phyloP scores from a whole-genome alignment of 257 asterid genomes.

The Primulina huaijiensis region DNA sequence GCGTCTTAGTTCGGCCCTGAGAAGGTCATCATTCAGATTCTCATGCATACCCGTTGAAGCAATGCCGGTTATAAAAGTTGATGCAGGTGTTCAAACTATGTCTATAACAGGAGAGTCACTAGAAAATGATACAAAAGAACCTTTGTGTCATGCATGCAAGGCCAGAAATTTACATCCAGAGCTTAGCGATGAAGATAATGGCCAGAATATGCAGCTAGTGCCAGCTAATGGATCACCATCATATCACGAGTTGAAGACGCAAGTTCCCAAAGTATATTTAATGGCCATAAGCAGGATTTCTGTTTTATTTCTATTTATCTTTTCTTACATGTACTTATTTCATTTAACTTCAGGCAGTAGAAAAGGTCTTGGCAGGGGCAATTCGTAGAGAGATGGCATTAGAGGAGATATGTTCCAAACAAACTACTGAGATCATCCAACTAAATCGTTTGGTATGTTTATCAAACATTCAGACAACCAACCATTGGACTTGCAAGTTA shows the following conservation, averaged over 20 bases:
- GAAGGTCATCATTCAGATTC: conserved; percentile 75
- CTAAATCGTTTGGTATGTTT: conserved; percentile 83
- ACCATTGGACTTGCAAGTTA: conserved; percentile 3
- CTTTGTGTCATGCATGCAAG: conserved; percentile 72
- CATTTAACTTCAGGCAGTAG: conserved; percentile 70
- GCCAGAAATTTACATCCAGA: conserved; percentile 36
- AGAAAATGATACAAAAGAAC: conserved; percentile 29
- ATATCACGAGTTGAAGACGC: conserved; percentile 48
- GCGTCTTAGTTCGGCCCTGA: conserved; percentile 58
- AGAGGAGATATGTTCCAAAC: conserved; percentile 82
- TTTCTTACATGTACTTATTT: conserved; percentile 29
- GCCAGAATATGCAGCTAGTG: conserved; percentile 77
- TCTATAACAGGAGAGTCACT: conserved; percentile 29
- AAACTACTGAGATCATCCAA: conserved; percentile 74
- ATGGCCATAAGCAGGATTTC: conserved; percentile 23
- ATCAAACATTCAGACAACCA: conserved; percentile 16
- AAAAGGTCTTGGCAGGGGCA: conserved; percentile 94
- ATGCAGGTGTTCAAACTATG: conserved; percentile 79
- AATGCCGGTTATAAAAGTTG: conserved; percentile 60
- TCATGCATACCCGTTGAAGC: conserved; percentile 61
- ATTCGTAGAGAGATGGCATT: conserved; percentile 99
- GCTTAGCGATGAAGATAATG: conserved; percentile 35
- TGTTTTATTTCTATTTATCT: conserved; percentile 19
- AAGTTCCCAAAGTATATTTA: conserved; percentile 79
- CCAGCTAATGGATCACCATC: conserved; percentile 52